Evolutionary conservation across 257 asterid species (phyloP), one percentile per base, ranked within the genome.

Genomic region (Nicotiana obtusifolia): DNA sequence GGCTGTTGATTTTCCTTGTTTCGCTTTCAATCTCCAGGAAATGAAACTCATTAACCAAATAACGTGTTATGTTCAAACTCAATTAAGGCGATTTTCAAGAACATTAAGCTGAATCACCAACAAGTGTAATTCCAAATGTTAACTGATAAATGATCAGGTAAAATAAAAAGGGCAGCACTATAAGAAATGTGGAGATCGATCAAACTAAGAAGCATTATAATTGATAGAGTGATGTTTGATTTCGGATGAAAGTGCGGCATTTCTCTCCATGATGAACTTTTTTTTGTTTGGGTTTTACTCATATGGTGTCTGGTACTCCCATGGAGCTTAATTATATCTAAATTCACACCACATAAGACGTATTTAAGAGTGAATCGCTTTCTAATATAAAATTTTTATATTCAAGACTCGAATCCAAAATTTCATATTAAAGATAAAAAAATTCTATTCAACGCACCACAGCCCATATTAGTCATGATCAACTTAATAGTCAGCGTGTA

Each of bases 291-390:
- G 49, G 49, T 41, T 41, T 41, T 41, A 41, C 13, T 9, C 49
- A 0, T 41, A 0, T 4, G 13, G 3, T 41, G 0, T 41, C 4
- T 41, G 13, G 4, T 41, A 9, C 3, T 0, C 4, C 0, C 33
- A 30, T 30, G 0, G 4, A 30, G 11, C 1, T 0, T 0, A 0
- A 41, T 0, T 9, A 41, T 41, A 41, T 41, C 2, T 1, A 2
- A 0, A 41, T 41, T 9, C 0, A 13, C 0, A 0, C 0, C 1
- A 13, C 3, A 0, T 41, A 41, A 41, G 4, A 0, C 2, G 2
- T 9, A 41, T 41, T 41, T 41, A 41, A 41, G 11, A 2, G 2
- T 2, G 3, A 41, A 41, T 0, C 11, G 0, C 13, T 41, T 0
- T 0, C 3, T 41, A 41, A 8, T 3, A 41, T 10, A 0, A 41